Percentiles rank a stretch among this genome's conserved stretches.
Conservation (phyloP, 768 basidiomycete species). For the Termitomyces sp. region DNA sequence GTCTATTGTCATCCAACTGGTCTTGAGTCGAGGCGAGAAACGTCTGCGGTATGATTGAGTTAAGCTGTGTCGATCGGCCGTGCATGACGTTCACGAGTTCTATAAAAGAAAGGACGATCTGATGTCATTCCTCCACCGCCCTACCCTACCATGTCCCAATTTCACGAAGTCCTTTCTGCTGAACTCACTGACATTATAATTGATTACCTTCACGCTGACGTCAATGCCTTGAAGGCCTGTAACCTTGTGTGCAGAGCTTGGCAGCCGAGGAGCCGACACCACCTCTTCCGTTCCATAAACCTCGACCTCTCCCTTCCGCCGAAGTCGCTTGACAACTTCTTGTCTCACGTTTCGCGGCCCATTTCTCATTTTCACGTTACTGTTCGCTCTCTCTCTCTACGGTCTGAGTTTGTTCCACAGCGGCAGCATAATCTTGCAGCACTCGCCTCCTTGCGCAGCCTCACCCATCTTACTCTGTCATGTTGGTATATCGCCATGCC, state of each 20-base stretch:
- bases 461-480: neutral
- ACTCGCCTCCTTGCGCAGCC: slow-evolving; percentile 4
- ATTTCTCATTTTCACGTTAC: slow-evolving; percentile 3
- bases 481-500: slow-evolving; percentile 5
- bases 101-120: neutral
- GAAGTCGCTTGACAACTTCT: neutral
- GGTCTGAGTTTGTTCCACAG: neutral
- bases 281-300: slow-evolving; percentile 6
- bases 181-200: slow-evolving; percentile 8
- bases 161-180: neutral
- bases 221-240: slow-evolving; percentile 6
- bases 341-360: slow-evolving; percentile 1
- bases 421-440: neutral
- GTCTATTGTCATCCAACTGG: neutral
- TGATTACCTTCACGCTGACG: slow-evolving; percentile 4
- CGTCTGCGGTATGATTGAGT: slow-evolving; percentile 40
- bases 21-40: neutral
- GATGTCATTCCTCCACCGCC: neutral
- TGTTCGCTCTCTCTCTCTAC: slow-evolving; percentile 1
- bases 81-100: neutral
- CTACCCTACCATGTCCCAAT: neutral
- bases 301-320: slow-evolving; percentile 10
- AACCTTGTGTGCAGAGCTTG: slow-evolving; percentile 8
- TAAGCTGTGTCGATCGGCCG: neutral
- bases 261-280: slow-evolving; percentile 1